A percentile compares a stretch with the other conserved stretches of the same genome.
These are phyloP conservation scores for Juglanconis oblonga DNA, from an alignment of 2,329 filamentous ascomycete genomes.

Conservation along the genomic window DNA sequence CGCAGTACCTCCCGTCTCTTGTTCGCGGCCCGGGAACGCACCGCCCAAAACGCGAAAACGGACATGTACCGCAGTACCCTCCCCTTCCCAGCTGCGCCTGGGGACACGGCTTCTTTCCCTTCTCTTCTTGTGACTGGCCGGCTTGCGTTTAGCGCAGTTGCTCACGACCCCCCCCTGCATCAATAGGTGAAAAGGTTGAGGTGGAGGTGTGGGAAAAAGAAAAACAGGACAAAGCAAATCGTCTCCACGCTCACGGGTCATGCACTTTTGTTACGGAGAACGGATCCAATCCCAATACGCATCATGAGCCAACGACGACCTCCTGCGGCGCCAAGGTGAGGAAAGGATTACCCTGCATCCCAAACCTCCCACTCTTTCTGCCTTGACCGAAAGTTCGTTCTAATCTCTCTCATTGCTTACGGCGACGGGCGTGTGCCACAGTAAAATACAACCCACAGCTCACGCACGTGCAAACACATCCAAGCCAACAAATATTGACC, in stretches of 20 bases:
- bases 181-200: neutral
- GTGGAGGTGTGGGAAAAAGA: neutral
- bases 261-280: too few species aligned
- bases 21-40: neutral
- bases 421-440: neutral
- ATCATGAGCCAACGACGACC: neutral
- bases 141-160: neutral
- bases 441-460: neutral
- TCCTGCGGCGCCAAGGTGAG: neutral
- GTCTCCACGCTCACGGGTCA: neutral
- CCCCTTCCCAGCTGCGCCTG: neutral
- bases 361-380: neutral
- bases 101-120: neutral
- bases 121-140: neutral
- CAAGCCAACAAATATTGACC: neutral
- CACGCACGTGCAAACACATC: neutral
- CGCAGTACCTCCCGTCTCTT: neutral
- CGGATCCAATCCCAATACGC: neutral
- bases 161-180: neutral
- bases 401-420: neutral
- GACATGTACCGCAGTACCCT: neutral
- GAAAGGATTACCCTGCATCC: neutral
- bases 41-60: neutral
- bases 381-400: neutral
- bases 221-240: neutral